These are phyloP conservation scores for Ambrosiella xylebori DNA, from an alignment of 2,329 filamentous ascomycete genomes.

Conservation along the genomic window DNA sequence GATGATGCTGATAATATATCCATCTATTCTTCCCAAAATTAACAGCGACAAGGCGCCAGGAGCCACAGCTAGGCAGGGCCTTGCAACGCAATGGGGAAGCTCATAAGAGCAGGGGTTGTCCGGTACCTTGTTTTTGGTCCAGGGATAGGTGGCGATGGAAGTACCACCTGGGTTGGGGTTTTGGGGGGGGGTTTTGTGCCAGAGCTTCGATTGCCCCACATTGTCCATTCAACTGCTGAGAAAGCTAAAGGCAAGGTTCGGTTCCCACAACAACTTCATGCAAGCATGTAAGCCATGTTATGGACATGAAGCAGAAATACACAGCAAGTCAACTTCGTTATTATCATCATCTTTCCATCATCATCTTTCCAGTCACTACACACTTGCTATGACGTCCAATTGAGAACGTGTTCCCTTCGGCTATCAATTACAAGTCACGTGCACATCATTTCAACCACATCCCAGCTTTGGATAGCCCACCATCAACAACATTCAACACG, in stretches of 20 bases:
- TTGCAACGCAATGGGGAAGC: slow-evolving; percentile 5
- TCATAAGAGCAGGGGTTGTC: neutral
- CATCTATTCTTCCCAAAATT: neutral
- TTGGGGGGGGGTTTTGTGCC: too few species aligned
- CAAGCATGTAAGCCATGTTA: neutral
- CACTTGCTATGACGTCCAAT: too few species aligned
- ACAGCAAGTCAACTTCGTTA: too few species aligned
- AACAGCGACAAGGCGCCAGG: neutral
- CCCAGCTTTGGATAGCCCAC: too few species aligned
- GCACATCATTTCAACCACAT: too few species aligned
- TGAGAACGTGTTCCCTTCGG: too few species aligned
- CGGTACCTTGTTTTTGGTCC: neutral
- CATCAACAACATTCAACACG: too few species aligned
- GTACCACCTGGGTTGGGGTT: neutral
- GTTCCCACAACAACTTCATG: neutral
- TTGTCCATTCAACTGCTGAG: neutral
- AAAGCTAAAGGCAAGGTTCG: neutral
- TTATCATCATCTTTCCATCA: too few species aligned
- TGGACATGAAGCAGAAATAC: too few species aligned
- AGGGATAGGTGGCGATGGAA: neutral
- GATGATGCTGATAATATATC: neutral
- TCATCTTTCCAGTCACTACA: too few species aligned
- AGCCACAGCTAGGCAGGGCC: slow-evolving; percentile 6
- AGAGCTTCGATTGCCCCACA: neutral
- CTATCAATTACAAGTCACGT: too few species aligned